A percentile compares a stretch with the other conserved stretches of the same genome.
Conservation (phyloP, 2,329 filamentous ascomycete genomes). For the Scorias spongiosa region DNA sequence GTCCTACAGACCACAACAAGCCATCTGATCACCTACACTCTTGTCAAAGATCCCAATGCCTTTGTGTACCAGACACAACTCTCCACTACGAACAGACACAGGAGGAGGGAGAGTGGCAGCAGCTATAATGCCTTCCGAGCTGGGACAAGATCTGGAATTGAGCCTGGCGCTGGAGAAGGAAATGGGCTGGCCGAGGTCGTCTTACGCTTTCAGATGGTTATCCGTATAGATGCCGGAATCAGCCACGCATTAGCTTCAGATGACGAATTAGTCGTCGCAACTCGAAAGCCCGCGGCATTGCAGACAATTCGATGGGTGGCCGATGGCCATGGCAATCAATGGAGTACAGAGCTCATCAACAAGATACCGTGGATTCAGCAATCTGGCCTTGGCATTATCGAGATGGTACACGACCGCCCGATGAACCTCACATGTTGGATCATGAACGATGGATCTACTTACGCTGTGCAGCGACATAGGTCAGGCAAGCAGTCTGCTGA, state of each 20-base stretch:
- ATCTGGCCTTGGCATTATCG: slow-evolving; percentile 39
- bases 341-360: slow-evolving; percentile 75
- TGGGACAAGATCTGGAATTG: slow-evolving; percentile 11
- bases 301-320: slow-evolving; percentile 94
- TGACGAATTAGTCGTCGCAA: slow-evolving; percentile 84
- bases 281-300: slow-evolving; percentile 78
- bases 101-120: slow-evolving; percentile 34
- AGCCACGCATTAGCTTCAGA: slow-evolving; percentile 75
- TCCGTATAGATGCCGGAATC: slow-evolving; percentile 94
- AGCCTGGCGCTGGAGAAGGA: slow-evolving; percentile 60
- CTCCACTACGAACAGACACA: slow-evolving; percentile 33
- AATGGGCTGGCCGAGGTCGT: slow-evolving; percentile 72
- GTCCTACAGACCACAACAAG: slow-evolving; percentile 76
- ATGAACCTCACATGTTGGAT: slow-evolving; percentile 96
- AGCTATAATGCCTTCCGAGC: slow-evolving; percentile 15
- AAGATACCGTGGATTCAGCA: slow-evolving; percentile 75
- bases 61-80: slow-evolving; percentile 78
- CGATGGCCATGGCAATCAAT: slow-evolving; percentile 67
- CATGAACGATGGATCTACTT: slow-evolving; percentile 71
- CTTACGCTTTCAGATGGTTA: slow-evolving; percentile 90
- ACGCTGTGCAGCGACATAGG: slow-evolving; percentile 63
- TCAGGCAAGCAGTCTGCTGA: slow-evolving; percentile 24
- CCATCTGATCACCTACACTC: slow-evolving; percentile 85
- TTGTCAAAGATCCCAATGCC: slow-evolving; percentile 69
- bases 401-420: slow-evolving; percentile 86